Evolutionary conservation across 305 asterid species (phyloP).

Genomic region (Fraxinus floribunda): DNA sequence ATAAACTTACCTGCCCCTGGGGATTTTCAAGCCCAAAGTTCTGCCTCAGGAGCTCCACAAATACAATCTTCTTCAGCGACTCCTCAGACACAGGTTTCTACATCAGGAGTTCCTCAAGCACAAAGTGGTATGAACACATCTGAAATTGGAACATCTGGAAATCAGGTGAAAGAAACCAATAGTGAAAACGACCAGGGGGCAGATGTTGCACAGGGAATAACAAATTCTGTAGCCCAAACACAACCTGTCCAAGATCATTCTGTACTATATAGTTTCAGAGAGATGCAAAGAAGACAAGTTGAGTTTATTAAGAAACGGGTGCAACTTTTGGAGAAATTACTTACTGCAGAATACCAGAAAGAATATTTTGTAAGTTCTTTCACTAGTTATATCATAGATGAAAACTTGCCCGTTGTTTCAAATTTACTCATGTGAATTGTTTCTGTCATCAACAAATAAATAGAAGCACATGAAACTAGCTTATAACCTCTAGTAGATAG

Average conservation of each 20-base stretch:
- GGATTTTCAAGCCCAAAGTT: conserved; percentile 51
- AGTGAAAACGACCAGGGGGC: conserved; percentile 45
- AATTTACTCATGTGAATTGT: background rate
- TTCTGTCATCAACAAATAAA: background rate
- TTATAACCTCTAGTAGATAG: background rate
- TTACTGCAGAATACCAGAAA: conserved; percentile 69
- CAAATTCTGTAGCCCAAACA: conserved; percentile 54
- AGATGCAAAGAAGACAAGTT: conserved; percentile 93
- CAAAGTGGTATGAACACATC: conserved; percentile 43
- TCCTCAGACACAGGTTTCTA: conserved; percentile 46
- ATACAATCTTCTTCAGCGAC: conserved; percentile 38
- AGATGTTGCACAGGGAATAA: conserved; percentile 53
- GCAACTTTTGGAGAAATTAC: conserved; percentile 84
- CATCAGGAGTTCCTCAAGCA: conserved; percentile 56
- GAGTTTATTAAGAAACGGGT: conserved; percentile 93
- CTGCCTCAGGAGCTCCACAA: conserved; percentile 43
- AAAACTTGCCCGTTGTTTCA: conserved; percentile 1
- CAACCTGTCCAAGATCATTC: conserved; percentile 68
- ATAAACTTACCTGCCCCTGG: conserved; percentile 57
- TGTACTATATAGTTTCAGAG: conserved; percentile 62
- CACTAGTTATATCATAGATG: conserved; percentile 10
- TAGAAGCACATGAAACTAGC: background rate
- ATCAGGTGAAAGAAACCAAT: conserved; percentile 47
- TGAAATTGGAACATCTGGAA: conserved; percentile 49
- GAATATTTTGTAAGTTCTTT: conserved; percentile 62